Conservation (phyloP, 345 rosid genomes). For the Gossypium raimondii region DNA sequence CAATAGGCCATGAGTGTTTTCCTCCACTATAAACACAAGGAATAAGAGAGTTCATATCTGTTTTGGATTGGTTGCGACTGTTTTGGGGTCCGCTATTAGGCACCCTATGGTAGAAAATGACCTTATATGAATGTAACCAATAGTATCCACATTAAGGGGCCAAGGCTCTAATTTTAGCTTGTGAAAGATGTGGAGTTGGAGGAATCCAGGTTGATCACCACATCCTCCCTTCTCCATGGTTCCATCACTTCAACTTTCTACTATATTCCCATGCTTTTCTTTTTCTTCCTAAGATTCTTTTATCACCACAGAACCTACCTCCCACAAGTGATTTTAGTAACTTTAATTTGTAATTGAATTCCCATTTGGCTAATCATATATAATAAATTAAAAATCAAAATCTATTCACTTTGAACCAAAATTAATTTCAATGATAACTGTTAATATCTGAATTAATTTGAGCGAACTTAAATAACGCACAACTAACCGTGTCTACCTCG, state of each 20-base stretch:
- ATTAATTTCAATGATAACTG: too few species aligned
- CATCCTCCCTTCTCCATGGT: background rate
- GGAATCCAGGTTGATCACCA: conserved; percentile 13
- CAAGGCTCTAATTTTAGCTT: background rate
- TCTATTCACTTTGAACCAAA: too few species aligned
- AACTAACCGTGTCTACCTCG: too few species aligned
- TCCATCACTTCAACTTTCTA: background rate
- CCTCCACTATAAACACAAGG: background rate
- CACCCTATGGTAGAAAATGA: background rate
- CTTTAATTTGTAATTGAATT: background rate
- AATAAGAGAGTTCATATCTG: background rate
- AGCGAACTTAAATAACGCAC: too few species aligned
- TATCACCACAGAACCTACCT: background rate
- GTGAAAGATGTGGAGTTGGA: conserved; percentile 7
- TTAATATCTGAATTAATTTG: too few species aligned
- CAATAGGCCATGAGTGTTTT: background rate
- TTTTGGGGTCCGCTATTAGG: background rate
- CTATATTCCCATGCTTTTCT: background rate
- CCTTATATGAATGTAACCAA: background rate
- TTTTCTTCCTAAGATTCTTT: background rate
- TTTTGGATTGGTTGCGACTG: background rate
- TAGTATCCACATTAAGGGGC: background rate
- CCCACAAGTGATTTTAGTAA: background rate
- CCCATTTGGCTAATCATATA: too few species aligned
- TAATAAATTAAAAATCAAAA: too few species aligned